Evolutionary conservation across 108 stramenopile genomes (phyloP), one percentile per base, ranked within the genome.

Genomic region (Epipyxis sp.): DNA sequence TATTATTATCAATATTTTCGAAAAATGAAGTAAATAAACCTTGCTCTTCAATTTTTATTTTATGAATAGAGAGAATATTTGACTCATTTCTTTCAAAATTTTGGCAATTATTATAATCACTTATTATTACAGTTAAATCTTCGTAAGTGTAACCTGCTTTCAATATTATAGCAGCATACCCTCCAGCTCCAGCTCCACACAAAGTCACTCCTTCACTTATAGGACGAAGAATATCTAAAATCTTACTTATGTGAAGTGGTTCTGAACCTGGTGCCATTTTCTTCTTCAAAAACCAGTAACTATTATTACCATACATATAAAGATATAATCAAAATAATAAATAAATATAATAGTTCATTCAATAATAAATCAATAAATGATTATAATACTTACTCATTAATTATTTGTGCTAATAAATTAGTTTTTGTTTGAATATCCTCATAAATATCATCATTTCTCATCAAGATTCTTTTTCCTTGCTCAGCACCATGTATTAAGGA

Each of bases 181-280:
- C 79, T 29, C 79, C 79, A 34, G 42, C 79, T 16, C 79, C 79
- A n/a, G 79, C 79, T 0, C 79, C 79, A 43, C 72, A 74, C 3
- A 76, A 43, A 20, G 59, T 1, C 0, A 69, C 20, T 27, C 79
- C 79, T 50, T 50, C 46, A 20, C 46, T 13, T 13, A 50, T 6
- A 6, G 6, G 13, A 1, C 16, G n/a, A 27, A 72, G 54, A 37
- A 40, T 1, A 1, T 54, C 27, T 69, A 44, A 13, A 34, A 79
- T 0, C 25, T 27, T 43, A 1, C 40, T 41, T 29, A 74, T 1
- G n/a, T 1, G 25, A 16, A 3, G 35, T 13, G 79, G 72, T 27
- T 69, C 42, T 13, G 79, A 69, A 27, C 72, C 72, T 20, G 29
- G 46, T n/a, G 79, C 79, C 59, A 80, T 76, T 1, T 1, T 0